Percentiles rank a stretch among this genome's conserved stretches.
Conservation (phyloP, 257 asterid genomes). For the Voacanga thouarsii region DNA sequence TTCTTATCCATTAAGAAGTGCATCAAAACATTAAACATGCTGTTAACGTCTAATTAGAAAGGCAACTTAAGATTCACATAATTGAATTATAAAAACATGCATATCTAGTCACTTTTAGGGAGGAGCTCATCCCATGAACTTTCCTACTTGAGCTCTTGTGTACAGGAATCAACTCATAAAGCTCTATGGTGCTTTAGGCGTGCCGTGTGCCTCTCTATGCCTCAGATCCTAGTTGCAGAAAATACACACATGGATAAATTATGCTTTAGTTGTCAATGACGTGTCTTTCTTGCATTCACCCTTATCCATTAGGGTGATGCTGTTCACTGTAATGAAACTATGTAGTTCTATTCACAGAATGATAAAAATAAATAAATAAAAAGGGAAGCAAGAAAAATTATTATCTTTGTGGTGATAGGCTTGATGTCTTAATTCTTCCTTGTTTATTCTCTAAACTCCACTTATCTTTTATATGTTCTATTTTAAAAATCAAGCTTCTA, state of each 20-base stretch:
- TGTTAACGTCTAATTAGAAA: not conserved
- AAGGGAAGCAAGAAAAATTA: not conserved
- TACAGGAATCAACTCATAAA: not conserved
- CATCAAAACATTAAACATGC: not conserved
- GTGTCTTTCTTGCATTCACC: not conserved
- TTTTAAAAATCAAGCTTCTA: not conserved
- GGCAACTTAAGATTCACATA: not conserved
- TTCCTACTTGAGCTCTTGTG: not conserved
- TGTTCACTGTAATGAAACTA: not conserved
- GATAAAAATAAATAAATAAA: not conserved
- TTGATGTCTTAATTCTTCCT: not conserved
- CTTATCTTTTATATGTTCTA: not conserved
- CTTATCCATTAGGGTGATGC: not conserved
- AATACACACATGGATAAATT: not conserved
- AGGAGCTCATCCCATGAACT: not conserved
- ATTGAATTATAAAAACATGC: not conserved
- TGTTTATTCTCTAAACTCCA: not conserved
- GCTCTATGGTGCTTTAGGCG: not conserved
- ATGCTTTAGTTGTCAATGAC: not conserved
- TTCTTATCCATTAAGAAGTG: no score
- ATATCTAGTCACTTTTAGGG: not conserved
- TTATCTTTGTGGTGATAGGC: not conserved
- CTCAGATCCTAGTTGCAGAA: not conserved
- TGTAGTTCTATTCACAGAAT: not conserved
- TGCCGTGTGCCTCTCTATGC: not conserved